Evolutionary conservation across 2,329 filamentous ascomycete genomes (phyloP), one percentile per base, ranked within the genome.

Genomic region (Trichoderma endophyticum): DNA sequence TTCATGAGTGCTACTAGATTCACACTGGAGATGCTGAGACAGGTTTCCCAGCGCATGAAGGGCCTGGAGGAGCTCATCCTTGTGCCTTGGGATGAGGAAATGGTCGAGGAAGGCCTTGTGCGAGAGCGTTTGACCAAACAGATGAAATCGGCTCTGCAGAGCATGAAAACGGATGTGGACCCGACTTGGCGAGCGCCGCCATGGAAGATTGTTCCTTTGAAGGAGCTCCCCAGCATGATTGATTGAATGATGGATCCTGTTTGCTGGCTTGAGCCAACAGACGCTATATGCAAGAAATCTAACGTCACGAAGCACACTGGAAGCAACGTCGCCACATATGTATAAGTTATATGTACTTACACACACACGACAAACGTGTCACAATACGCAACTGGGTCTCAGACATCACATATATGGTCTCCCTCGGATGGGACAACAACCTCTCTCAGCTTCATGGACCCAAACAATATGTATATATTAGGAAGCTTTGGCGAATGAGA

Each of bases 21-120:
- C 18, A 83, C 82, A 0, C 77, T 81, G 57, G 83, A 84, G 67
- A 76, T 85, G 48, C 74, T 87, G 54, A 77, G 77, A 24, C 79
- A 82, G 69, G 76, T 86, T 26, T 78, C 79, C 56, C 69, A 73
- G 5, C 80, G 81, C 21, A 81, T 86, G 77, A 81, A 82, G 1
- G 75, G 74, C 1, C 77, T 86, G 6, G 76, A 82, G 70, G 82
- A 83, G 73, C 78, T 87, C 57, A 78, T 84, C 54, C 83, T 87
- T 70, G 82, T 87, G 54, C 83, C 83, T 26, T 78, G 80, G 24
- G 80, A 82, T 36, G 79, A 81, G 54, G 81, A 82, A 60, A 71
- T 76, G 26, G 77, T 81, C 34, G 75, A 80, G 14, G 77, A 80
- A 54, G 77, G 79, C 7, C 73, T 74, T 34, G 77, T 77, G 4